Evolutionary conservation across 768 basidiomycete species (phyloP).

Genomic region (Hericium coralloides): DNA sequence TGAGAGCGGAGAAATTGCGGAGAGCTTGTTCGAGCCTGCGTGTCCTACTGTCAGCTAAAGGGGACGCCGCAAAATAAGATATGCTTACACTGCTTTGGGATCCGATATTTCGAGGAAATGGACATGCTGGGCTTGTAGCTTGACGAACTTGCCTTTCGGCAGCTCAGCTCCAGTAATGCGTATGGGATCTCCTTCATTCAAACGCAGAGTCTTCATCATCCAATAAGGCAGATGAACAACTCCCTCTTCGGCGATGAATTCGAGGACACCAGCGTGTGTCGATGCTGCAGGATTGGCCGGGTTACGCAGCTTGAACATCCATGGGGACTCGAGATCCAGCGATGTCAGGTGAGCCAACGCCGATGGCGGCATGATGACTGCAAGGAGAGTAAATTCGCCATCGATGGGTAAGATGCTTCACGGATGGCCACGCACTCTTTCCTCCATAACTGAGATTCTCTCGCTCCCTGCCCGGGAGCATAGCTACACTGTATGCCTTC

Average conservation of each 20-base stretch:
- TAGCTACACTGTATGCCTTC: conserved; percentile 91
- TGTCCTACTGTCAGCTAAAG: background rate
- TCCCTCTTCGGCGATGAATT: conserved; percentile 98
- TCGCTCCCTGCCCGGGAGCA: conserved; percentile 80
- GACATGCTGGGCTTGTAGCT: conserved; percentile 90
- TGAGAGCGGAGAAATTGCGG: conserved; percentile 85
- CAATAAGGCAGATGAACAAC: conserved; percentile 93
- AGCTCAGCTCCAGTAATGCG: conserved; percentile 84
- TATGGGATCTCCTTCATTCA: conserved; percentile 93
- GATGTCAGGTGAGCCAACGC: conserved; percentile 81
- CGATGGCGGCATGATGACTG: conserved; percentile 97
- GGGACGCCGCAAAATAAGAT: background rate
- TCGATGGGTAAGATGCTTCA: conserved; percentile 4
- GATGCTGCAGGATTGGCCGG: conserved; percentile 75
- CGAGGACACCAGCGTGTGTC: conserved; percentile 95
- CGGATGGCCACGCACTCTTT: conserved; percentile 63
- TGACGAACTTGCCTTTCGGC: conserved; percentile 91
- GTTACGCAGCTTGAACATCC: conserved; percentile 96
- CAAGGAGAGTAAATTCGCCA: background rate
- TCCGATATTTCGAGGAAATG: conserved; percentile 97
- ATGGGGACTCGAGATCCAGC: conserved; percentile 84
- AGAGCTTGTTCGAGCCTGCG: conserved; percentile 87
- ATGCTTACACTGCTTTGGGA: conserved; percentile 89
- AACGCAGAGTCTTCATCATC: conserved; percentile 97
- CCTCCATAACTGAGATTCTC: conserved; percentile 95